Conservation (phyloP, 352 stramenopile genomes). For the Globisporangium paddicum region DNA sequence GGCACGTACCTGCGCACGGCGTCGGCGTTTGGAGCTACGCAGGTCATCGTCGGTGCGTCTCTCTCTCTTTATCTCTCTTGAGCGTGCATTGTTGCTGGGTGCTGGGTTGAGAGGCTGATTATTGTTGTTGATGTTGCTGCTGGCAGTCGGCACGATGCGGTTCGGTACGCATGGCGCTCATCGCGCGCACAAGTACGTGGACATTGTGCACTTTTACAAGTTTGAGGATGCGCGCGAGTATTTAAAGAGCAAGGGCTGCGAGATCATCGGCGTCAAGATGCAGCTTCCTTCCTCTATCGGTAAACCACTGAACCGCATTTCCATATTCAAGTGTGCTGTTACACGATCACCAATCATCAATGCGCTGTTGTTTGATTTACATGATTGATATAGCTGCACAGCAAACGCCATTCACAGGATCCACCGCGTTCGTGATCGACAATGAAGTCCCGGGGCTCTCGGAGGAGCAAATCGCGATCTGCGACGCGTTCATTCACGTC, state of each 20-base stretch:
- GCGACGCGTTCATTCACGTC: constrained; percentile 61
- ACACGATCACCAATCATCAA: not conserved
- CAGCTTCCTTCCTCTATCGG: constrained; percentile 1
- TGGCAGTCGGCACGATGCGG: constrained; percentile 64
- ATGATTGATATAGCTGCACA: constrained; percentile 30
- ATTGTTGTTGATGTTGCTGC: not conserved
- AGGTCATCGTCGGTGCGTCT: constrained; percentile 67
- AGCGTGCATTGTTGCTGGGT: not conserved
- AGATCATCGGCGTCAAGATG: constrained; percentile 46
- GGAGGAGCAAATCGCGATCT: constrained; percentile 54
- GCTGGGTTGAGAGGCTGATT: not conserved
- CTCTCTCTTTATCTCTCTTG: not conserved
- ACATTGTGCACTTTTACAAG: constrained; percentile 68
- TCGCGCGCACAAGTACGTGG: constrained; percentile 77
- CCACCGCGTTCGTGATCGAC: constrained; percentile 69
- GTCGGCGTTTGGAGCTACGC: constrained; percentile 62
- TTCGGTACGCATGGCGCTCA: constrained; percentile 77
- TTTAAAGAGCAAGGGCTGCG: constrained; percentile 48
- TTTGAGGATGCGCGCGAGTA: constrained; percentile 55
- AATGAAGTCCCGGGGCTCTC: constrained; percentile 65
- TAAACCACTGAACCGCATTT: not conserved
- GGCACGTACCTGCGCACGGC: constrained; percentile 75
- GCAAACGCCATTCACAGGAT: constrained; percentile 36
- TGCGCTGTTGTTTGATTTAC: not conserved
- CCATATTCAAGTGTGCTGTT: too few species aligned